These are phyloP conservation scores for Oryza meyeriana DNA, from an alignment of 176 grass and related monocot genomes.

Conservation along the genomic window DNA sequence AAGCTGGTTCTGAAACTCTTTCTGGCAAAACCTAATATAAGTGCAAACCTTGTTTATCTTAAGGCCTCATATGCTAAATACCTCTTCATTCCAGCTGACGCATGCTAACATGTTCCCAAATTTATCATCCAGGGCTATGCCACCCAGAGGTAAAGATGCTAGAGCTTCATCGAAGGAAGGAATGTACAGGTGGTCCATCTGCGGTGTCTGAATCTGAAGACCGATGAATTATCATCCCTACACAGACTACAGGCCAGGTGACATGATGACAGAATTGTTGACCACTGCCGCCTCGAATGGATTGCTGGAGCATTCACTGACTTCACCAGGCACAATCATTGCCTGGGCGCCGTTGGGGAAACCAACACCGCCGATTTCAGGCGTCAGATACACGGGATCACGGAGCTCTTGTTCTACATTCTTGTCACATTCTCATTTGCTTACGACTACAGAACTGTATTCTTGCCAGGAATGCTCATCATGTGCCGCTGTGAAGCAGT, in stretches of 20 bases:
- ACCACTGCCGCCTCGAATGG: constrained; percentile 13
- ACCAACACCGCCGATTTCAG: constrained; percentile 5
- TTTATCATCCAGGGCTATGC: constrained; percentile 64
- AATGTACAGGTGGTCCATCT: constrained; percentile 63
- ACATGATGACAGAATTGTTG: constrained; percentile 34
- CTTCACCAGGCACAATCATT: constrained; percentile 37
- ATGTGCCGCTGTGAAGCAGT: not conserved
- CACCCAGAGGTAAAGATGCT: constrained; percentile 88
- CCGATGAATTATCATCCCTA: constrained; percentile 23
- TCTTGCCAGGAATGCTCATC: not conserved
- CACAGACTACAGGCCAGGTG: not conserved
- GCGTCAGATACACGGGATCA: not conserved
- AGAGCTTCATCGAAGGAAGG: constrained; percentile 80
- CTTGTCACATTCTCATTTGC: not conserved
- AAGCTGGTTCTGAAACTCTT: not conserved
- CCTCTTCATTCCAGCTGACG: not conserved
- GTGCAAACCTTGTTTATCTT: not conserved
- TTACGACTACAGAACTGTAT: not conserved
- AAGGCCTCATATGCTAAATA: not conserved
- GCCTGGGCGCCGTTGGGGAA: not conserved
- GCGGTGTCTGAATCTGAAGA: constrained; percentile 40
- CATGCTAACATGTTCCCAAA: constrained; percentile 30
- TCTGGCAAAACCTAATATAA: not conserved
- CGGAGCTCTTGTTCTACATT: not conserved
- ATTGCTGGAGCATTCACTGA: constrained; percentile 16